Conservation (phyloP, 306 rosid genomes). For the Hippophae tibetana region DNA sequence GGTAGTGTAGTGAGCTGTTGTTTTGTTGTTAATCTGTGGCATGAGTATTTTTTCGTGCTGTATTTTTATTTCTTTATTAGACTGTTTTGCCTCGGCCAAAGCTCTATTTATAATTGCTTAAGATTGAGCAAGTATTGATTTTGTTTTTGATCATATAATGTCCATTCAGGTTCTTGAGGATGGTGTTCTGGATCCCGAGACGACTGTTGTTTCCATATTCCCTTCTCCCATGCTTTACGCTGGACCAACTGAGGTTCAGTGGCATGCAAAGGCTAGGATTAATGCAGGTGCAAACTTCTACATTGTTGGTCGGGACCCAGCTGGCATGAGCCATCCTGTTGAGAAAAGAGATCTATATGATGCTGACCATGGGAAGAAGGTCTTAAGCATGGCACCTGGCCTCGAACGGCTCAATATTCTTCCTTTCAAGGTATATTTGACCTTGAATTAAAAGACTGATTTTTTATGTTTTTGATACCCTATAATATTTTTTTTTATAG, state of each 20-base stretch:
- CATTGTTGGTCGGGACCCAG: constrained; percentile 98
- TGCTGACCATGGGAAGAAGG: constrained; percentile 97
- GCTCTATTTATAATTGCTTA: neutral
- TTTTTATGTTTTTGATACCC: too few species aligned
- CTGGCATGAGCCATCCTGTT: constrained; percentile 94
- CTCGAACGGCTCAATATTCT: constrained; percentile 90
- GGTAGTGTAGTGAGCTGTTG: neutral
- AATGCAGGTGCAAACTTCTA: constrained; percentile 98
- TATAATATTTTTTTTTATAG: too few species aligned
- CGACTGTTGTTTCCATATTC: constrained; percentile 93
- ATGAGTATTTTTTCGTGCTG: neutral
- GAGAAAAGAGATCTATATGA: constrained; percentile 89
- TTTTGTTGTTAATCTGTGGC: neutral
- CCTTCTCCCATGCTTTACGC: constrained; percentile 99
- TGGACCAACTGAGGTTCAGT: constrained; percentile 98
- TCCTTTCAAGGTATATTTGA: constrained; percentile 74
- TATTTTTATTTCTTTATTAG: neutral
- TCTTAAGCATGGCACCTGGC: constrained; percentile 98
- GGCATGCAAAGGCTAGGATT: constrained; percentile 99
- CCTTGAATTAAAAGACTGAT: neutral
- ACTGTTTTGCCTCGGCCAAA: neutral
- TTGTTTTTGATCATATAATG: neutral
- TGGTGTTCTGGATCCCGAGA: constrained; percentile 97
- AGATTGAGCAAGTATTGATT: neutral
- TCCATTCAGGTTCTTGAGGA: constrained; percentile 83